Percentiles rank a stretch among this genome's conserved stretches.
Conservation (phyloP, 106 monocot species). For the Dioscorea alata region DNA sequence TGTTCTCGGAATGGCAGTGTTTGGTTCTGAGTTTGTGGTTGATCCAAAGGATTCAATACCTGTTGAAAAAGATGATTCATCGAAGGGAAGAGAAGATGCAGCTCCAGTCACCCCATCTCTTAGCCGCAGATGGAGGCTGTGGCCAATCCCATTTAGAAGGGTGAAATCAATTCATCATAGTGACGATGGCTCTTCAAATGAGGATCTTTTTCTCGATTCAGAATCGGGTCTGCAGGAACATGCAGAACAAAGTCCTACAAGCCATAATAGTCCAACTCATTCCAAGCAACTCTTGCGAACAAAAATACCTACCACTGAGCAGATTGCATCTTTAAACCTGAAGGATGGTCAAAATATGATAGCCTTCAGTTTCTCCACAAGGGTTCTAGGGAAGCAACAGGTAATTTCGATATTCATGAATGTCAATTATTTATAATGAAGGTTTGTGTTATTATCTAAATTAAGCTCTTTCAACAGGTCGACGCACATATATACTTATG, state of each 20-base stretch:
- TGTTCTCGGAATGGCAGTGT: constrained; percentile 72
- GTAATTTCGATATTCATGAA: constrained; percentile 23
- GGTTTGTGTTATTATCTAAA: background rate
- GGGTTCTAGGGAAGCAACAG: constrained; percentile 85
- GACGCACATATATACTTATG: constrained; percentile 95
- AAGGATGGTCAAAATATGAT: constrained; percentile 85
- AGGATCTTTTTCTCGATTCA: constrained; percentile 69
- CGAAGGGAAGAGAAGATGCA: constrained; percentile 32
- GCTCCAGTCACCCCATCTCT: constrained; percentile 31
- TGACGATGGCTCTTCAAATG: constrained; percentile 46
- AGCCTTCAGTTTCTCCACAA: constrained; percentile 86
- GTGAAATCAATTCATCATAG: constrained; percentile 49
- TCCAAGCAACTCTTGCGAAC: constrained; percentile 65
- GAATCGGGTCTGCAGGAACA: constrained; percentile 46
- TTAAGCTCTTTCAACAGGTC: constrained; percentile 46
- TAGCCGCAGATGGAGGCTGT: constrained; percentile 79
- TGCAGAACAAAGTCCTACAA: constrained; percentile 25
- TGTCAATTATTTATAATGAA: background rate
- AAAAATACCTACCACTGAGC: constrained; percentile 77
- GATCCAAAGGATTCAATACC: constrained; percentile 59
- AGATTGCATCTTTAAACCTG: constrained; percentile 83
- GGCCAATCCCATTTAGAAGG: constrained; percentile 84
- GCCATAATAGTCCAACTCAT: constrained; percentile 34
- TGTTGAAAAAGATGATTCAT: constrained; percentile 31
- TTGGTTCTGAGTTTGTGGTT: constrained; percentile 49